phyloP scores from a whole-genome alignment of 2,329 filamentous ascomycete species.

The Aspergillus sp. region DNA sequence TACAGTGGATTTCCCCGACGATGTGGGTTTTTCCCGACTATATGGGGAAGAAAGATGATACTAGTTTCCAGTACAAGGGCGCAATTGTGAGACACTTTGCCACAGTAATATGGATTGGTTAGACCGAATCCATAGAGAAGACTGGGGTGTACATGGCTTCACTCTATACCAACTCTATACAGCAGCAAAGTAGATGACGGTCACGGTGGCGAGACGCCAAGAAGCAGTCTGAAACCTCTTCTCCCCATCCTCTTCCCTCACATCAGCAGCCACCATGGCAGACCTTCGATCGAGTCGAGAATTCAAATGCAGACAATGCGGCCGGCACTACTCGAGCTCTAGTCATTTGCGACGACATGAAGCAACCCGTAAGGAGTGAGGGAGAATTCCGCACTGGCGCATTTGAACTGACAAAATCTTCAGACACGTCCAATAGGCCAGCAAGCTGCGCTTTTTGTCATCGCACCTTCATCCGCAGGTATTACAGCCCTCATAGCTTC shows the following conservation, averaged over 20 bases:
- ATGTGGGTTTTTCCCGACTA: conserved; percentile 4
- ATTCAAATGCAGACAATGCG: background rate
- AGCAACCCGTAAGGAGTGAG: background rate
- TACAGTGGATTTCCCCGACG: background rate
- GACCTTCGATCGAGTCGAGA: background rate
- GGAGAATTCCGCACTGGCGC: background rate
- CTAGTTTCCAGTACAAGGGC: background rate
- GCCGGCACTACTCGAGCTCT: background rate
- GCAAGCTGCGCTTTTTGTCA: background rate
- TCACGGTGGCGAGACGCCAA: no score
- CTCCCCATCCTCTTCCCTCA: background rate
- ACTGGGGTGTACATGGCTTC: no score
- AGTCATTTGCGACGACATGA: conserved; percentile 3
- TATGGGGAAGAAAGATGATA: background rate
- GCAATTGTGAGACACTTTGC: no score
- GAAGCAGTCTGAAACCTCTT: background rate
- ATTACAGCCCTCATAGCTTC: background rate
- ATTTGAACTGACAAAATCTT: background rate
- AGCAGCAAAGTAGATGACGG: no score
- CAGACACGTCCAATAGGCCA: background rate
- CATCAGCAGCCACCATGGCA: background rate
- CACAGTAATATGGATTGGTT: no score
- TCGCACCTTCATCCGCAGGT: conserved; percentile 1
- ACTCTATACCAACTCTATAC: no score
- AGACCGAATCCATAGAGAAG: no score